Evolutionary conservation across 2,329 filamentous ascomycete genomes (phyloP).

Genomic region (Phaeosphaeria sp.): DNA sequence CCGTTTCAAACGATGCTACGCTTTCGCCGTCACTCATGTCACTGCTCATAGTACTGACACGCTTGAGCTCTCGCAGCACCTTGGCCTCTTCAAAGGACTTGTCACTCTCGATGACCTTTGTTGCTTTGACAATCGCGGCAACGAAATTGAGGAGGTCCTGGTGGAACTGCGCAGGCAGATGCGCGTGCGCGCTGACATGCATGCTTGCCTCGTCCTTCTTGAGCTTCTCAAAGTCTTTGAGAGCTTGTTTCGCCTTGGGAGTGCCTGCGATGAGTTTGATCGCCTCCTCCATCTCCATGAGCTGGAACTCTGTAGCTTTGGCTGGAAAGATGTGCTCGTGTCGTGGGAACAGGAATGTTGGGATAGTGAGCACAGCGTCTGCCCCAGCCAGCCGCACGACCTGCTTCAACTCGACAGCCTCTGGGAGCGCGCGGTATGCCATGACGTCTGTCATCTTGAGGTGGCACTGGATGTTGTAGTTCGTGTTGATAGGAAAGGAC

Average conservation of each 20-base stretch:
- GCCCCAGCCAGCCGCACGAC: constrained; percentile 60
- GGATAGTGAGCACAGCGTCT: constrained; percentile 58
- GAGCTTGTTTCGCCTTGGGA: constrained; percentile 52
- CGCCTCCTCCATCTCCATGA: constrained; percentile 44
- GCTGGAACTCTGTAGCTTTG: constrained; percentile 44
- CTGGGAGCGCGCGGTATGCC: constrained; percentile 56
- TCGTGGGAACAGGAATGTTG: constrained; percentile 60
- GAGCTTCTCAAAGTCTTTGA: constrained; percentile 50
- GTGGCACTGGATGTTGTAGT: constrained; percentile 56
- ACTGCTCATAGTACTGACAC: constrained; percentile 26
- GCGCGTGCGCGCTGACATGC: constrained; percentile 56
- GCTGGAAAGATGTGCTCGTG: constrained; percentile 61
- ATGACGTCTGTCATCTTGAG: constrained; percentile 58
- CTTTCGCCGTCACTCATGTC: constrained; percentile 32
- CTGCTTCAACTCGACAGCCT: constrained; percentile 54
- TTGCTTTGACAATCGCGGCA: constrained; percentile 64
- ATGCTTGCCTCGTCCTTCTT: constrained; percentile 59
- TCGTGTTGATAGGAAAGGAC: constrained; percentile 57
- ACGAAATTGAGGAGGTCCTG: constrained; percentile 62
- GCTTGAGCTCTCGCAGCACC: constrained; percentile 33
- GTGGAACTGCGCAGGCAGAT: constrained; percentile 58
- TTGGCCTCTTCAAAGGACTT: constrained; percentile 52
- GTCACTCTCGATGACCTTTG: constrained; percentile 63
- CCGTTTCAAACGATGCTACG: constrained; percentile 26
- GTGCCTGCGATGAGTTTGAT: constrained; percentile 53